Percentiles rank a stretch among this genome's conserved stretches.
Evolutionary conservation across 2,329 filamentous ascomycete species (phyloP).

Genomic region (Aureobasidium sp.): DNA sequence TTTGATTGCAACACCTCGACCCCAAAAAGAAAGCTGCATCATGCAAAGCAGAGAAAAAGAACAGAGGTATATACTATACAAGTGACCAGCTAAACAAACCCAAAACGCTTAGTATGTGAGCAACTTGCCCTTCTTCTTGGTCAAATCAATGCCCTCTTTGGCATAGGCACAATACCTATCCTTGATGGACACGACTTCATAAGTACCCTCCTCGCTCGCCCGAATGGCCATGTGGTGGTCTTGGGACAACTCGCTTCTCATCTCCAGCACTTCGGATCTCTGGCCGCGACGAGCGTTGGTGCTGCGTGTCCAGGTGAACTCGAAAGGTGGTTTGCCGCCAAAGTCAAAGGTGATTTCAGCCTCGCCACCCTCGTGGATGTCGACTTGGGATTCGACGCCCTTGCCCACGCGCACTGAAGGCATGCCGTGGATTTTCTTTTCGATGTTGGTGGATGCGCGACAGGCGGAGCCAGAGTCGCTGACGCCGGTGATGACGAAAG

Average conservation of each 20-base stretch:
- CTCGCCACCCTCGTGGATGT: constrained; percentile 94
- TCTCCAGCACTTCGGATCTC: constrained; percentile 75
- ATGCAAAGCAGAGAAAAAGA: not conserved
- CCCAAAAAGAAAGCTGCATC: not conserved
- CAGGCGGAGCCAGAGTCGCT: constrained; percentile 85
- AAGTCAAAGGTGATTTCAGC: constrained; percentile 93
- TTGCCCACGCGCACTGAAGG: constrained; percentile 85
- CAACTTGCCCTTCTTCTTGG: constrained; percentile 24
- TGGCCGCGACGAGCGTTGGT: constrained; percentile 74
- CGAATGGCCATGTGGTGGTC: constrained; percentile 73
- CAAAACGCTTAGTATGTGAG: constrained; percentile 24
- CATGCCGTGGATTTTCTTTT: constrained; percentile 81
- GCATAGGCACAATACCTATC: constrained; percentile 87
- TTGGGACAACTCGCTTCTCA: constrained; percentile 75
- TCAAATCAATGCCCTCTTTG: constrained; percentile 49
- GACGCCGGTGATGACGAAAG: constrained; percentile 78
- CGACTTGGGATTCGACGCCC: constrained; percentile 69
- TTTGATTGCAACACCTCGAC: too few relatives aligned
- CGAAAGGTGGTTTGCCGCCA: constrained; percentile 89
- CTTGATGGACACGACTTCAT: constrained; percentile 94
- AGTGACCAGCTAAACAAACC: not conserved
- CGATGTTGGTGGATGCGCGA: constrained; percentile 66
- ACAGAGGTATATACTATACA: constrained; percentile 5
- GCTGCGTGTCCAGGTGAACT: constrained; percentile 92
- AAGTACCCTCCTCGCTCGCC: constrained; percentile 89